A percentile compares a stretch with the other conserved stretches of the same genome.
These are phyloP conservation scores for Verticillium nubilum DNA, from an alignment of 2,329 filamentous ascomycete genomes.

Conservation along the genomic window DNA sequence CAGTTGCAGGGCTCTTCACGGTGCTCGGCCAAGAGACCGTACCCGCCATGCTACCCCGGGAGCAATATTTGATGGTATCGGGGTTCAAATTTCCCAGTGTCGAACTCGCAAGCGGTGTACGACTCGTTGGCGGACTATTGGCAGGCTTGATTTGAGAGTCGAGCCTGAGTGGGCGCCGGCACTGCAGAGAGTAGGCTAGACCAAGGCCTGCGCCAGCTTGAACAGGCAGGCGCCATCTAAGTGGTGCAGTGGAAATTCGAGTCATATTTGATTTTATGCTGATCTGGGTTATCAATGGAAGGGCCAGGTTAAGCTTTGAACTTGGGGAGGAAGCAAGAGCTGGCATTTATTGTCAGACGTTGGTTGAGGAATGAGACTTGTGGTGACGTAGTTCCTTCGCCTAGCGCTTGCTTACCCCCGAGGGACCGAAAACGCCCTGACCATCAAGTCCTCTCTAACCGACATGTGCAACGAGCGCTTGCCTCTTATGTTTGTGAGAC, in stretches of 20 bases:
- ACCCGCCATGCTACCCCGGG: slow-evolving; percentile 6
- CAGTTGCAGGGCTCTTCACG: background rate
- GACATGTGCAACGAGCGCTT: too few relatives aligned
- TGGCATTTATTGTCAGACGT: too few relatives aligned
- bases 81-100: slow-evolving; percentile 1
- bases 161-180: background rate
- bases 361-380: too few relatives aligned
- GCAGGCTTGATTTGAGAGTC: background rate
- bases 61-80: slow-evolving; percentile 8
- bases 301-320: too few relatives aligned
- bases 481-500: too few relatives aligned
- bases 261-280: slow-evolving; percentile 2
- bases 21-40: background rate
- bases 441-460: too few relatives aligned
- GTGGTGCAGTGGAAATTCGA: background rate
- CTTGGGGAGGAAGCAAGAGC: too few relatives aligned
- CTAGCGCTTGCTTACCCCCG: too few relatives aligned
- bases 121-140: background rate
- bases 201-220: slow-evolving; percentile 7
- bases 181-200: slow-evolving; percentile 1
- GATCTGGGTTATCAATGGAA: too few relatives aligned
- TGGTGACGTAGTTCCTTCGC: too few relatives aligned
- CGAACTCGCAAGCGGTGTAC: background rate
- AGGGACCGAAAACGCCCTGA: too few relatives aligned
- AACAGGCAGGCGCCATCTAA: slow-evolving; percentile 1